Percentiles rank a stretch among this genome's conserved stretches.
Conservation (phyloP, 192 early-diverging fungal species). For the Endogone sp. region DNA sequence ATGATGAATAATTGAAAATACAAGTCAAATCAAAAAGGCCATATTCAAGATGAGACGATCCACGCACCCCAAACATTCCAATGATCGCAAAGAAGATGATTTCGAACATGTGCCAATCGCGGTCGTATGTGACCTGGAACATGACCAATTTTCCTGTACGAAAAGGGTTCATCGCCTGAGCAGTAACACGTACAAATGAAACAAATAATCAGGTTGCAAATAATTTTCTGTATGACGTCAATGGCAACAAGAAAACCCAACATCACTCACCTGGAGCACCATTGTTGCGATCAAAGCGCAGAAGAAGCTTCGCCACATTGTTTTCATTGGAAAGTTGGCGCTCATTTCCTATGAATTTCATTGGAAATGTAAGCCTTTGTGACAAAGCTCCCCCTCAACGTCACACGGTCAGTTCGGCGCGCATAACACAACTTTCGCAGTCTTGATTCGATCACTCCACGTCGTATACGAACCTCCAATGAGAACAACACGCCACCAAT, state of each 20-base stretch:
- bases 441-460: neutral
- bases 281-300: slow-evolving; percentile 95
- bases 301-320: slow-evolving; percentile 97
- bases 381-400: too few species aligned
- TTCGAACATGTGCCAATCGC: slow-evolving; percentile 96
- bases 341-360: slow-evolving; percentile 90
- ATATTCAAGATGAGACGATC: neutral
- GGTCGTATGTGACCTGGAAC: slow-evolving; percentile 91
- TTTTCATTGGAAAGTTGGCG: slow-evolving; percentile 89
- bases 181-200: slow-evolving; percentile 1
- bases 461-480: slow-evolving; percentile 33
- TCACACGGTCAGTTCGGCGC: neutral
- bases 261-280: slow-evolving; percentile 61
- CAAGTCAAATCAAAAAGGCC: neutral
- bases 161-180: slow-evolving; percentile 84
- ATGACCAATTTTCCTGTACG: slow-evolving; percentile 94
- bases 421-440: neutral
- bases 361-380: neutral
- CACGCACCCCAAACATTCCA: slow-evolving; percentile 72
- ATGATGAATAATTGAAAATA: neutral
- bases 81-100: slow-evolving; percentile 74
- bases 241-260: neutral
- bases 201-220: slow-evolving; percentile 3
- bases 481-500: slow-evolving; percentile 81
- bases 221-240: neutral